These are phyloP conservation scores for Mollisiaceae sp. DNA, from an alignment of 2,329 filamentous ascomycete species.

Conservation along the genomic window DNA sequence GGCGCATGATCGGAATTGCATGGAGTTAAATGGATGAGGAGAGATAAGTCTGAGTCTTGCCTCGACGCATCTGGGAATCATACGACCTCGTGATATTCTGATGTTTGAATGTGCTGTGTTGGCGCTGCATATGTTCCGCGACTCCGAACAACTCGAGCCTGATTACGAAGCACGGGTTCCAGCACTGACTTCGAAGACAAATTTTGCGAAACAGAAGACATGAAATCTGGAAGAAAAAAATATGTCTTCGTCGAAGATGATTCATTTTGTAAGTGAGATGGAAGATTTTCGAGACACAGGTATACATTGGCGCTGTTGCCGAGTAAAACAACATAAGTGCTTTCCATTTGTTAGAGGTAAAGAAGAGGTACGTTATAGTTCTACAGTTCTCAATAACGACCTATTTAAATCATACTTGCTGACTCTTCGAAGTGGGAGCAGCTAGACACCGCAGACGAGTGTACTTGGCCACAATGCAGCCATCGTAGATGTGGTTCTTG, in stretches of 20 bases:
- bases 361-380: not conserved
- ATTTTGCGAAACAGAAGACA: not conserved
- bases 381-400: not conserved
- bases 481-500: conserved; percentile 1
- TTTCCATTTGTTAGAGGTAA: not conserved
- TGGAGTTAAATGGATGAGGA: not conserved
- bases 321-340: not conserved
- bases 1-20: not conserved
- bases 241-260: not conserved
- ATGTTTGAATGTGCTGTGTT: not conserved
- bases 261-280: not conserved
- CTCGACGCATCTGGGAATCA: not conserved
- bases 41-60: not conserved
- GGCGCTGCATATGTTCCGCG: not conserved
- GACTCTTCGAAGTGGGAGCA: not conserved
- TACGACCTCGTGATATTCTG: not conserved
- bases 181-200: not conserved
- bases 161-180: not conserved
- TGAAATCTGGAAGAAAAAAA: not conserved
- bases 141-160: not conserved
- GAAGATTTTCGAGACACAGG: not conserved
- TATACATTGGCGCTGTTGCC: conserved; percentile 1
- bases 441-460: not conserved
- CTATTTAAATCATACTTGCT: not conserved
- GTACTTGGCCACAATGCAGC: not conserved